A percentile compares a stretch with the other conserved stretches of the same genome.
phyloP scores from a whole-genome alignment of 345 rosid genomes.

The thale cress (Arabidopsis thaliana) region DNA sequence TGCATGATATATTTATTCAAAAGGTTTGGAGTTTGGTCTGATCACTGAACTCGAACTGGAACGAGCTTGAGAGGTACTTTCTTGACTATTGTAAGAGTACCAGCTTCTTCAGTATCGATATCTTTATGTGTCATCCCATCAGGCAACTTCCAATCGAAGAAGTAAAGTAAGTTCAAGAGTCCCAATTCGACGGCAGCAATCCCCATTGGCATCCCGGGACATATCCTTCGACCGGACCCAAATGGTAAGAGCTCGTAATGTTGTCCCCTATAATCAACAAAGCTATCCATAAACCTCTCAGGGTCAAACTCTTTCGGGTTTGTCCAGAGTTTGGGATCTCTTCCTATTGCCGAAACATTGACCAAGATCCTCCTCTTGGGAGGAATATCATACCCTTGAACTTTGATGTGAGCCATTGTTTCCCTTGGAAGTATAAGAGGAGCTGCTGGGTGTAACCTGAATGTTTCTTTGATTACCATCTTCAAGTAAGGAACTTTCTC shows the following conservation, averaged over 20 bases:
- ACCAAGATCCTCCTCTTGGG: constrained; percentile 49
- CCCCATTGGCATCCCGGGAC: constrained; percentile 55
- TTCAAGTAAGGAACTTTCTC: constrained; percentile 51
- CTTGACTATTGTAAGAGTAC: constrained; percentile 42
- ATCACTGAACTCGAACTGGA: constrained; percentile 41
- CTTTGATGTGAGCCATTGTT: constrained; percentile 52
- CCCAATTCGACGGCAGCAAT: constrained; percentile 54
- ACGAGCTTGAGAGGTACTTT: constrained; percentile 39
- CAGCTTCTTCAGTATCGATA: constrained; percentile 49
- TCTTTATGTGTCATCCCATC: constrained; percentile 47
- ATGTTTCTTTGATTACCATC: constrained; percentile 60
- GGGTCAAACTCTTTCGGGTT: constrained; percentile 52
- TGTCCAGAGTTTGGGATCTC: constrained; percentile 53
- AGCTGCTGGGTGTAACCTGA: constrained; percentile 60
- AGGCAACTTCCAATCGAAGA: constrained; percentile 60
- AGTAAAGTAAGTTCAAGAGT: constrained; percentile 58
- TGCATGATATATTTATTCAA: not conserved
- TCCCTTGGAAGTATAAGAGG: constrained; percentile 63
- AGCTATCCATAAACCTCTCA: constrained; percentile 51
- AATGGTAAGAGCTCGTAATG: constrained; percentile 62
- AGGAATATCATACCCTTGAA: constrained; percentile 55
- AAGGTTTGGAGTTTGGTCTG: constrained; percentile 12
- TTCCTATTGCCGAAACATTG: constrained; percentile 54
- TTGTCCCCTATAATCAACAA: constrained; percentile 56
- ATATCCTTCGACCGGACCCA: constrained; percentile 60